Percentiles rank a stretch among this genome's conserved stretches.
phyloP scores from a whole-genome alignment of 208 protist species.

The Trypanosoma lewisi region DNA sequence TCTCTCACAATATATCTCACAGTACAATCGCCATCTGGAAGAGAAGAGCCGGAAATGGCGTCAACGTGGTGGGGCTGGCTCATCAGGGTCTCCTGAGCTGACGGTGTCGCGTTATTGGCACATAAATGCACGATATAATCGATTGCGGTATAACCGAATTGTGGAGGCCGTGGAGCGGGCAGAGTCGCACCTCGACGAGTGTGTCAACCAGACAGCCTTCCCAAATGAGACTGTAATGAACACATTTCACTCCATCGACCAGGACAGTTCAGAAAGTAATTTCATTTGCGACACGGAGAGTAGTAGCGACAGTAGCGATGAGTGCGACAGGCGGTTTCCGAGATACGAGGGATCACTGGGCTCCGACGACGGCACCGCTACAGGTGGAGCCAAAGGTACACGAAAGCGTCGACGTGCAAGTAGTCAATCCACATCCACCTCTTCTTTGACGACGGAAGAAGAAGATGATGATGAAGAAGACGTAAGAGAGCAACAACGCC shows the following conservation, averaged over 20 bases:
- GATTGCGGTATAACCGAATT: conserved; percentile 81
- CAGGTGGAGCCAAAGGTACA: not conserved
- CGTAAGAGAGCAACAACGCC: not conserved
- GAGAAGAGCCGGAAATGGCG: conserved; percentile 32
- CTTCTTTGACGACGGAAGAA: not conserved
- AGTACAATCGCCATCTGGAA: conserved; percentile 66
- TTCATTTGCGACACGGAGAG: conserved; percentile 26
- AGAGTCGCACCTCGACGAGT: conserved; percentile 32
- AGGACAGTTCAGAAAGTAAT: conserved; percentile 13
- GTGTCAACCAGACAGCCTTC: conserved; percentile 42
- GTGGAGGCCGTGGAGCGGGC: conserved; percentile 61
- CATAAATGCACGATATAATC: conserved; percentile 77
- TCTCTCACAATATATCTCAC: conserved; percentile 70
- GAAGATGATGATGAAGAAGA: conserved; percentile 6
- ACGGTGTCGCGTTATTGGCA: conserved; percentile 80
- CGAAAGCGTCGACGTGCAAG: conserved; percentile 9
- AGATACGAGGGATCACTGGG: conserved; percentile 11
- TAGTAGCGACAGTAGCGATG: conserved; percentile 1
- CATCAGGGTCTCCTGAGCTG: conserved; percentile 22
- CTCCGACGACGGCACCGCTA: conserved; percentile 10
- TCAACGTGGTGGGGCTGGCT: not conserved
- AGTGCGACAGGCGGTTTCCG: conserved; percentile 3
- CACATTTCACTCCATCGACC: conserved; percentile 23
- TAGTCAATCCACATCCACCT: not conserved
- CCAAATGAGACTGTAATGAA: conserved; percentile 35